These are phyloP conservation scores for Colletotrichum spinosum DNA, from an alignment of 2,329 filamentous ascomycete genomes.

Conservation along the genomic window DNA sequence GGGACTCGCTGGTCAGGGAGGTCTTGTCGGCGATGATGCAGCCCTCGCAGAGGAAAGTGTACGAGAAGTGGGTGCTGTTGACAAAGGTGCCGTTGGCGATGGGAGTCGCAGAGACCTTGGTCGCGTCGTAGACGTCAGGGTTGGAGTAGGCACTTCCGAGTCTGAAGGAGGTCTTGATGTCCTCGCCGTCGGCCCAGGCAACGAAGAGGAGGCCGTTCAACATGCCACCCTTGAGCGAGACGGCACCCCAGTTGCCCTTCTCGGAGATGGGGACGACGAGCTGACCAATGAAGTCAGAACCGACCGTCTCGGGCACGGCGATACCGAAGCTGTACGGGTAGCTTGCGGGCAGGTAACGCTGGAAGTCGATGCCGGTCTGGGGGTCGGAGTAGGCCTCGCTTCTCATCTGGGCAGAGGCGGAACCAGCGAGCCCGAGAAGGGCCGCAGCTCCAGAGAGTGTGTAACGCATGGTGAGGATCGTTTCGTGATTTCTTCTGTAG, in stretches of 20 bases:
- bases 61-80: slow-evolving; percentile 64
- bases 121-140: slow-evolving; percentile 57
- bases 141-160: slow-evolving; percentile 56
- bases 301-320: slow-evolving; percentile 59
- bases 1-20: slow-evolving; percentile 42
- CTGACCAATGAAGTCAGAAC: slow-evolving; percentile 66
- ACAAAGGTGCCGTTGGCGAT: slow-evolving; percentile 64
- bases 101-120: slow-evolving; percentile 51
- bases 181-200: slow-evolving; percentile 60
- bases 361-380: slow-evolving; percentile 54
- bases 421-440: slow-evolving; percentile 40
- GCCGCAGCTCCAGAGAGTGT: slow-evolving; percentile 29
- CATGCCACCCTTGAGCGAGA: slow-evolving; percentile 61
- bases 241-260: slow-evolving; percentile 60
- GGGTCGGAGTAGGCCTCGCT: slow-evolving; percentile 52
- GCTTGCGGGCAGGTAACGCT: slow-evolving; percentile 31
- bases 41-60: slow-evolving; percentile 64
- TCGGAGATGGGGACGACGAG: slow-evolving; percentile 51
- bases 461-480: slow-evolving; percentile 34
- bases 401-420: slow-evolving; percentile 41
- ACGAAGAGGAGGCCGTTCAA: slow-evolving; percentile 59
- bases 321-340: slow-evolving; percentile 60
- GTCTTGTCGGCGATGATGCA: slow-evolving; percentile 53
- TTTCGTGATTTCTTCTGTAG: slow-evolving; percentile 3
- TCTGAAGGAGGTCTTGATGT: slow-evolving; percentile 48